Base-by-base conservation (phyloP, 495 filamentous ascomycete species). In the Penicillium ochrochloron region DNA sequence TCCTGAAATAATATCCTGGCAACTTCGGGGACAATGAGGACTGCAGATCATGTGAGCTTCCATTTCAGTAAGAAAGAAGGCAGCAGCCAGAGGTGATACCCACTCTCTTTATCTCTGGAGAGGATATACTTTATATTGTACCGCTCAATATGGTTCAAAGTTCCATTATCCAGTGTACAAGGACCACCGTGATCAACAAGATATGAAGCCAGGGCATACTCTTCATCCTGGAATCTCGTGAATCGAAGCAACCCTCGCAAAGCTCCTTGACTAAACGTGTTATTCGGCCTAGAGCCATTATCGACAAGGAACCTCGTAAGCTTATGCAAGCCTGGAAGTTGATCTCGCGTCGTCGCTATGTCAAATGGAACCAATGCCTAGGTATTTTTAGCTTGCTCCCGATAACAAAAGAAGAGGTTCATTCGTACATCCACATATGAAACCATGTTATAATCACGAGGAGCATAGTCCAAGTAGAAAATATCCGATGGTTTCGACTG, bases 111-210 rank as follows among this genome's bases (percentile, higher is more conserved):
- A n/a, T 39, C 15, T 15, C 53, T 35, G 8, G 33, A 12, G 9
- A 56, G 33, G 21, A 56, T 39, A 7, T 56, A 56, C 12, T 56
- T 56, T 25, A 56, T 17, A 10, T 56, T 56, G 10, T 56, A 37
- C 17, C 53, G 17, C 17, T 56, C 53, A 12, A 56, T 21, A n/a
- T 56, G 53, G 8, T 56, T 56, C 33, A 56, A 6, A 0, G 15
- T 7, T 11, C 53, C 53, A 23, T 56, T 5, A 17, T 39, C 21
- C 19, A 56, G 53, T 7, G 33, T 29, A 21, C 29, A 56, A 9
- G 53, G 53, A 3, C 53, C 53, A 10, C 53, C 53, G 21, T 56
- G 53, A 21, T 37, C 53, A 56, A 56, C 53, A 6, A 56, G 53
- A 14, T 56, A 56, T 14, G 53, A 56, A 23, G 53, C 53, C 53